Evolutionary conservation across 2,329 filamentous ascomycete species (phyloP).

Genomic region (Colletotrichum chlorophyti): DNA sequence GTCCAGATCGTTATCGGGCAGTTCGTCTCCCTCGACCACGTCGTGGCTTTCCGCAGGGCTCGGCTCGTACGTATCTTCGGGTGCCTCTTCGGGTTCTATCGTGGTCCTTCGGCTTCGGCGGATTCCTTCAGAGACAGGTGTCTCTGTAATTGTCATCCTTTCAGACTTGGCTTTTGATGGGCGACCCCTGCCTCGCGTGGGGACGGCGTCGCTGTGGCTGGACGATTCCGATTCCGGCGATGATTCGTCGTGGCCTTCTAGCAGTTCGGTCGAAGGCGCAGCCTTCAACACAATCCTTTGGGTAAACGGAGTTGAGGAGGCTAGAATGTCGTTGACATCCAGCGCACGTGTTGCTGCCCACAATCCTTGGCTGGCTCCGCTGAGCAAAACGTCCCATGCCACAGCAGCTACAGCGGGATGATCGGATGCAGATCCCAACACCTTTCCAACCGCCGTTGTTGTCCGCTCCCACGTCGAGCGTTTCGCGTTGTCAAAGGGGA

Average conservation of each 20-base stretch:
- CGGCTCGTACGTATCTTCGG: constrained; percentile 47
- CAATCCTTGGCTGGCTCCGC: constrained; percentile 56
- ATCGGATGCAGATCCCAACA: constrained; percentile 57
- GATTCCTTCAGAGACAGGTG: constrained; percentile 21
- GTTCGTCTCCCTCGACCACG: constrained; percentile 47
- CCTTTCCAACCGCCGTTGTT: constrained; percentile 50
- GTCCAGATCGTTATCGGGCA: constrained; percentile 48
- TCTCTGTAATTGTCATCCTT: neutral
- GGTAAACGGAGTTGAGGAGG: constrained; percentile 41
- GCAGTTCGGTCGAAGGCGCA: constrained; percentile 12
- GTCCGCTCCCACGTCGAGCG: constrained; percentile 51
- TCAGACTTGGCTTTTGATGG: constrained; percentile 8
- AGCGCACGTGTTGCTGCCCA: constrained; percentile 64
- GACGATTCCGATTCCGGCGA: constrained; percentile 13
- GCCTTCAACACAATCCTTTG: constrained; percentile 7
- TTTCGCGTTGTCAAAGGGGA: constrained; percentile 53
- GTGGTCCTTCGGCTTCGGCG: constrained; percentile 36
- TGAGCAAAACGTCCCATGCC: constrained; percentile 65
- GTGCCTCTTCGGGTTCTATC: constrained; percentile 32
- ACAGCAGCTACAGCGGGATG: constrained; percentile 65
- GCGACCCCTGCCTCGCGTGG: constrained; percentile 11
- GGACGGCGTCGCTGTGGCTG: neutral
- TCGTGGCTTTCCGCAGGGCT: constrained; percentile 39
- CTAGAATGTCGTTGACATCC: constrained; percentile 56
- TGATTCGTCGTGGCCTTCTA: constrained; percentile 1